These are phyloP conservation scores for Inga laurina DNA, from an alignment of 306 rosid species.

Conservation along the genomic window DNA sequence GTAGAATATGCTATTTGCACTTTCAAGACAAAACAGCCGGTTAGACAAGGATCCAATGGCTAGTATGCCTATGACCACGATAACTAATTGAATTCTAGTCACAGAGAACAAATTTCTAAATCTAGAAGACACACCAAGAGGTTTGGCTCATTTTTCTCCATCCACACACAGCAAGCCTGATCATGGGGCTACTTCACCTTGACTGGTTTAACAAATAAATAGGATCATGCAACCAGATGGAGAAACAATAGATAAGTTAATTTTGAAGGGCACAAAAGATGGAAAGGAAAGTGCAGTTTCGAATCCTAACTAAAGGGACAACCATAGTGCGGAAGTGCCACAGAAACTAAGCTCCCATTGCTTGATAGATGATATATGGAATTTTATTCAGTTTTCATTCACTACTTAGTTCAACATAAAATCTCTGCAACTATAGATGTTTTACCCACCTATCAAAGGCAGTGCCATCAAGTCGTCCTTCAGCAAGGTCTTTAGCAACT, in stretches of 20 bases:
- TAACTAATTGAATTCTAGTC: background rate
- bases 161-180: background rate
- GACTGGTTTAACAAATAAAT: background rate
- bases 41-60: background rate
- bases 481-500: conserved; percentile 79
- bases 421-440: conserved; percentile 12
- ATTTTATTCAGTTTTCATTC: conserved; percentile 3
- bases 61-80: background rate
- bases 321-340: background rate
- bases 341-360: background rate
- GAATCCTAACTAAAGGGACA: background rate
- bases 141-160: background rate
- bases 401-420: background rate
- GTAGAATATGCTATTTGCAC: background rate
- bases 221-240: background rate
- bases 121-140: conserved; percentile 1
- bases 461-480: conserved; percentile 83
- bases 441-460: conserved; percentile 83
- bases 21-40: background rate
- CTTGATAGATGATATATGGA: conserved; percentile 4
- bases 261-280: conserved; percentile 7
- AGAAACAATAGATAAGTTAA: background rate
- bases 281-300: conserved; percentile 19
- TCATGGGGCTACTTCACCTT: conserved; percentile 9
- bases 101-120: background rate